A percentile compares a stretch with the other conserved stretches of the same genome.
Conservation (phyloP, 371 early-diverging fungal species). For the Actinomortierella wolfii region DNA sequence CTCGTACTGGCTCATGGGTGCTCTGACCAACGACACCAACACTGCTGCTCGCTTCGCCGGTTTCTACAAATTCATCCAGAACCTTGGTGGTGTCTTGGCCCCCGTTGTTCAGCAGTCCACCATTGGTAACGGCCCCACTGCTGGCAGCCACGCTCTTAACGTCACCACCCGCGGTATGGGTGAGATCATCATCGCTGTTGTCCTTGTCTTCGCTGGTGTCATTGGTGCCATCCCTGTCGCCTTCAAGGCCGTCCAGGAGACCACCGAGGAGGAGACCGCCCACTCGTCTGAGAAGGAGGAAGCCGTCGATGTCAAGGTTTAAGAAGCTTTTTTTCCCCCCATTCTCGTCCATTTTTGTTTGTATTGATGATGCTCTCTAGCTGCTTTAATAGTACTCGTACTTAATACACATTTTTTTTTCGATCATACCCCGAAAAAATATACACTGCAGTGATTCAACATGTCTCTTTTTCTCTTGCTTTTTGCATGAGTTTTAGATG, state of each 20-base stretch:
- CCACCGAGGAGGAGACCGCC: slow-evolving; percentile 33
- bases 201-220: slow-evolving; percentile 34
- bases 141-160: slow-evolving; percentile 14
- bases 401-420: too few species aligned
- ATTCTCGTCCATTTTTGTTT: background rate
- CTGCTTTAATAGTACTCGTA: too few species aligned
- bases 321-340: slow-evolving; percentile 4
- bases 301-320: slow-evolving; percentile 21
- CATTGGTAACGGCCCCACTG: slow-evolving; percentile 36
- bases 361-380: too few species aligned
- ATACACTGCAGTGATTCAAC: too few species aligned
- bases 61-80: slow-evolving; percentile 47
- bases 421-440: too few species aligned
- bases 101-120: slow-evolving; percentile 39
- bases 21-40: slow-evolving; percentile 71
- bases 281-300: slow-evolving; percentile 25
- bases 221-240: slow-evolving; percentile 40
- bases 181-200: slow-evolving; percentile 34
- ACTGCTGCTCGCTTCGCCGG: slow-evolving; percentile 73
- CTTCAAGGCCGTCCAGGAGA: slow-evolving; percentile 42
- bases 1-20: slow-evolving; percentile 82
- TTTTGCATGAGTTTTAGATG: too few species aligned
- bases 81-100: slow-evolving; percentile 43
- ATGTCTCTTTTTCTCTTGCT: too few species aligned
- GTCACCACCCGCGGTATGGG: slow-evolving; percentile 30